Evolutionary conservation across 2,329 filamentous ascomycete species (phyloP).

Genomic region (Teratosphaeria pseudoeucalypti): DNA sequence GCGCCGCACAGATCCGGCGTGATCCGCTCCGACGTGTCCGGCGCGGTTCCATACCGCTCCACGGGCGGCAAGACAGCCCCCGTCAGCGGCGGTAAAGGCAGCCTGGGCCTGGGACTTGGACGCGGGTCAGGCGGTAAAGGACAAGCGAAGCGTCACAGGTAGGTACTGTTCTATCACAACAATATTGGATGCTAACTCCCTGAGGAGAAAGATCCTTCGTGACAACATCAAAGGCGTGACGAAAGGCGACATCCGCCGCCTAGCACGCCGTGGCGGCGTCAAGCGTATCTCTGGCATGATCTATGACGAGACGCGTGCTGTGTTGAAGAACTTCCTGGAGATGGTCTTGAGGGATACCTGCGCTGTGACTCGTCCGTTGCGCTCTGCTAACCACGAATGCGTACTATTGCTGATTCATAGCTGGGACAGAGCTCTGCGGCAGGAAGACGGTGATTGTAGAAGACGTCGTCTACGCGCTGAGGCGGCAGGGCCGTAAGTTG

Average conservation of each 20-base stretch:
- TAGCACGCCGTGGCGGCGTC: conserved; percentile 66
- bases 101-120: conserved; percentile 10
- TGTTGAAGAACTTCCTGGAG: conserved; percentile 44
- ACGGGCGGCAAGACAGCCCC: conserved; percentile 1
- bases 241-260: conserved; percentile 55
- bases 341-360: conserved; percentile 18
- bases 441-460: conserved; percentile 53
- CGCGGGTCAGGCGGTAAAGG: conserved; percentile 6
- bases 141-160: conserved; percentile 15
- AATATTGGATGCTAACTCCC: background rate
- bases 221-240: conserved; percentile 99
- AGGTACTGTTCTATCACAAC: background rate
- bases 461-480: conserved; percentile 52
- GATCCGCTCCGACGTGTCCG: conserved; percentile 4
- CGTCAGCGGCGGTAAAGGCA: conserved; percentile 4
- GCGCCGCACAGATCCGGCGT: background rate
- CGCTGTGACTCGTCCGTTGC: conserved; percentile 9
- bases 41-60: background rate
- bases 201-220: conserved; percentile 86
- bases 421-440: conserved; percentile 39
- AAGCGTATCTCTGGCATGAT: conserved; percentile 58
- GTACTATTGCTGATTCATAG: background rate
- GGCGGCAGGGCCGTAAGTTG: conserved; percentile 17
- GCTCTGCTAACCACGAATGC: background rate
- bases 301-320: conserved; percentile 51